Conservation (phyloP, 1,139 yeast species). For the Geotrichum bryndzae region DNA sequence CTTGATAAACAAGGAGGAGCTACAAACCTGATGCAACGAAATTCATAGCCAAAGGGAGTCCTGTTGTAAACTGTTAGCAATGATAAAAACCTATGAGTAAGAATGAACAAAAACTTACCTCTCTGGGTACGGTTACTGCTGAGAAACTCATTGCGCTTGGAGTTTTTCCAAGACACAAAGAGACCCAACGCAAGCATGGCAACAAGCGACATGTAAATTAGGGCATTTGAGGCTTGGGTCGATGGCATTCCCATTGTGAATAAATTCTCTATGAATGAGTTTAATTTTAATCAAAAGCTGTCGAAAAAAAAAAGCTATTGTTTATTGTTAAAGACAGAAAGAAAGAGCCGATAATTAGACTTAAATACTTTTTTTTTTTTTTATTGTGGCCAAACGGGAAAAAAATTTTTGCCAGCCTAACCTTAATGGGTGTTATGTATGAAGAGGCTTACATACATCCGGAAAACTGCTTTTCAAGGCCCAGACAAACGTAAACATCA, state of each 20-base stretch:
- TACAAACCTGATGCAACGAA: conserved; percentile 85
- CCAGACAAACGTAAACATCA: background rate
- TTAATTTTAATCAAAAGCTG: background rate
- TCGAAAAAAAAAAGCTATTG: background rate
- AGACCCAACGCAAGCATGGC: conserved; percentile 45
- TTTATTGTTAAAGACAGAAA: background rate
- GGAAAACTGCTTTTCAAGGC: background rate
- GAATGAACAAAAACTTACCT: conserved; percentile 36
- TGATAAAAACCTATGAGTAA: background rate
- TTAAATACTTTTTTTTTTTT: background rate
- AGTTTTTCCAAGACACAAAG: conserved; percentile 31
- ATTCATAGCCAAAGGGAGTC: conserved; percentile 71
- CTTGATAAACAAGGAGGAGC: conserved; percentile 8
- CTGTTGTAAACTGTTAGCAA: conserved; percentile 18
- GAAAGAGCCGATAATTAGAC: background rate
- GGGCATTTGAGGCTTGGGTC: conserved; percentile 60
- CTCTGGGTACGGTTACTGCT: conserved; percentile 75
- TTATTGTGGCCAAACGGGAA: background rate
- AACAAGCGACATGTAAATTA: conserved; percentile 69
- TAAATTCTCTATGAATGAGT: background rate
- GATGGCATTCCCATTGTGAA: conserved; percentile 31
- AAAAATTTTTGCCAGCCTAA: background rate
- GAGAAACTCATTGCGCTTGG: conserved; percentile 47
- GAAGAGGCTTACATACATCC: background rate
- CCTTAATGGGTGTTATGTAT: background rate